Base-by-base conservation (phyloP, 441 rosid genomes). In the Erysimum cheiri region DNA sequence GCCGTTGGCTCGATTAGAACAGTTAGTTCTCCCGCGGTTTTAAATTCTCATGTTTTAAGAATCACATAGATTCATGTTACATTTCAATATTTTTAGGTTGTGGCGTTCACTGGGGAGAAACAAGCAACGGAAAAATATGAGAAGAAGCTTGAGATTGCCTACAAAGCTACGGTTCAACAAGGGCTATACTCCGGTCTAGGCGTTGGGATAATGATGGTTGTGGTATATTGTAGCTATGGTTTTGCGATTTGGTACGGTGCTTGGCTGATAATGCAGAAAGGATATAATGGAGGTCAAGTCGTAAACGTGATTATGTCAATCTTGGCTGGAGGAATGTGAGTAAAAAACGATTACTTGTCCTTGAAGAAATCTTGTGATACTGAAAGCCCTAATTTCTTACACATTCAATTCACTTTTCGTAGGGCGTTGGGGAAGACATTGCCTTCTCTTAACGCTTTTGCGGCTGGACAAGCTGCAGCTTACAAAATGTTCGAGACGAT, bases 381-480 rank as follows among this genome's bases (percentile, higher is more conserved):
- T 17, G 22, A 31, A 43, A 29, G 3, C 6, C 31, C n/a, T 2
- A 47, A 9, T 6, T 15, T 64, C 9, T 64, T 36, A 44, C 49
- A 15, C n/a, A 14, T 22, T 47, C 7, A 1, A 47, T 48, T 48
- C 29, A 22, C 29, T 37, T 26, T 39, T 19, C 22, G 10, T 44
- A 88, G 91, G 83, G 78, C 88, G 7, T 36, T 91, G 57, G 91
- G 97, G 5, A 89, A 90, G 74, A 81, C 94, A 41, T 85, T 87
- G 37, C 90, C 89, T 17, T 74, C 75, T 63, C 11, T 88, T 68
- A 84, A 78, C 43, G 82, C 85, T 12, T 88, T 87, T 78, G 88
- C 87, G n/a, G 70, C 86, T 2, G 93, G 93, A 54, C 85, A 82
- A 78, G 89, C 88, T 43, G 93, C 87, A 0, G 64, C 72, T 49